Conservation (phyloP, 176 grass and related monocot species). For the Pontederia crassipes region DNA sequence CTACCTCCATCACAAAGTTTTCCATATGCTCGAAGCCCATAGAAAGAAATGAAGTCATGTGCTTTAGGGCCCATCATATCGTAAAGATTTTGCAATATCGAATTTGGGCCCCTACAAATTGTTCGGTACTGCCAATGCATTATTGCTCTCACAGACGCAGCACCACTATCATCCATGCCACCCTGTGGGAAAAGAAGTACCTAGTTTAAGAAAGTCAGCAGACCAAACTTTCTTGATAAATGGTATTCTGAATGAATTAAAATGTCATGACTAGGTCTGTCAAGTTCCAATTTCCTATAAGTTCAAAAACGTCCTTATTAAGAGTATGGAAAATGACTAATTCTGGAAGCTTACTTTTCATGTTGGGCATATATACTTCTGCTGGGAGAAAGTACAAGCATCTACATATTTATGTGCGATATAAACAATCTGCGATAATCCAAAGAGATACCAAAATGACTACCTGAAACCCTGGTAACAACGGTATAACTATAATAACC, state of each 20-base stretch:
- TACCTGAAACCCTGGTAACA: slow-evolving; percentile 97
- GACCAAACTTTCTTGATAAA: too few relatives aligned
- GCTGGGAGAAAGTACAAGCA: too few relatives aligned
- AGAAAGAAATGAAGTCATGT: slow-evolving; percentile 91
- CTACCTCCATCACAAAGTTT: slow-evolving; percentile 62
- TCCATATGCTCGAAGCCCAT: slow-evolving; percentile 85
- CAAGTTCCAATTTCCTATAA: too few relatives aligned
- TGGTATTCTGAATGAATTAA: too few relatives aligned
- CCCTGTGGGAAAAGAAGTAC: slow-evolving; percentile 32
- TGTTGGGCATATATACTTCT: too few relatives aligned
- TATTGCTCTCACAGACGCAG: slow-evolving; percentile 95
- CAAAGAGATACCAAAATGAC: slow-evolving; percentile 12
- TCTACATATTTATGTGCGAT: neutral
- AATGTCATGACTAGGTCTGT: too few relatives aligned
- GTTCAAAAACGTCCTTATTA: too few relatives aligned
- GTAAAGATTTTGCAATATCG: slow-evolving; percentile 84
- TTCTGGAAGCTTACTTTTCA: too few relatives aligned
- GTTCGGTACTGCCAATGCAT: slow-evolving; percentile 99
- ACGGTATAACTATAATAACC: slow-evolving; percentile 76
- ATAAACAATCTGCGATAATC: slow-evolving; percentile 7
- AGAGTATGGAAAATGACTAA: too few relatives aligned
- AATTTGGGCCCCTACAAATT: slow-evolving; percentile 90
- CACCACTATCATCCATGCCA: slow-evolving; percentile 93
- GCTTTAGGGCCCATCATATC: slow-evolving; percentile 79
- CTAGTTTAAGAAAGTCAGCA: neutral